Percentiles rank a stretch among this genome's conserved stretches.
phyloP scores from a whole-genome alignment of 306 rosid genomes.

The Vachellia pachyceras region DNA sequence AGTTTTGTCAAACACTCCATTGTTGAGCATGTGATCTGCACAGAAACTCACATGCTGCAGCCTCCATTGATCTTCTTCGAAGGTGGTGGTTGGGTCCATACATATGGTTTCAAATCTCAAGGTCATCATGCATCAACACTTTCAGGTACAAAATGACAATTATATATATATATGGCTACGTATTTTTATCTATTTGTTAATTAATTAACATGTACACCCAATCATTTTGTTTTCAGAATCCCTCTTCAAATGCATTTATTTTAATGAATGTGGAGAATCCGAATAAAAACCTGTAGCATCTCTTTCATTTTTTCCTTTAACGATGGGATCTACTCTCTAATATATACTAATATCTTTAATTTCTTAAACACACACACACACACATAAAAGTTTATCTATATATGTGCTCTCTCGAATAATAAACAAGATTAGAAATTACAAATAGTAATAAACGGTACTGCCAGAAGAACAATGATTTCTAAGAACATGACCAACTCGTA shows the following conservation, averaged over 20 bases:
- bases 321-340: not conserved
- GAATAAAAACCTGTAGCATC: not conserved
- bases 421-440: not conserved
- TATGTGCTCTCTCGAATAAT: not conserved
- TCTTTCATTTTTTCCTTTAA: not conserved
- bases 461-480: conserved; percentile 21
- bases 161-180: too few relatives aligned
- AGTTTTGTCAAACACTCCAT: too few relatives aligned
- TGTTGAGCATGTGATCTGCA: conserved; percentile 5
- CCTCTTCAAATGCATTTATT: not conserved
- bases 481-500: not conserved
- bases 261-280: not conserved
- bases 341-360: not conserved
- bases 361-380: not conserved
- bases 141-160: not conserved
- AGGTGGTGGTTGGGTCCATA: not conserved
- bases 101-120: too few relatives aligned
- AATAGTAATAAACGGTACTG: not conserved
- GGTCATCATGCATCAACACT: not conserved
- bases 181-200: not conserved
- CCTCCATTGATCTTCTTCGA: conserved; percentile 1
- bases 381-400: too few relatives aligned
- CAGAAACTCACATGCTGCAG: conserved; percentile 13
- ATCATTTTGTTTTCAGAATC: not conserved
- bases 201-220: not conserved